Percentiles rank a stretch among this genome's conserved stretches.
phyloP scores from a whole-genome alignment of 2,329 filamentous ascomycete genomes.

The Alternaria viburni region DNA sequence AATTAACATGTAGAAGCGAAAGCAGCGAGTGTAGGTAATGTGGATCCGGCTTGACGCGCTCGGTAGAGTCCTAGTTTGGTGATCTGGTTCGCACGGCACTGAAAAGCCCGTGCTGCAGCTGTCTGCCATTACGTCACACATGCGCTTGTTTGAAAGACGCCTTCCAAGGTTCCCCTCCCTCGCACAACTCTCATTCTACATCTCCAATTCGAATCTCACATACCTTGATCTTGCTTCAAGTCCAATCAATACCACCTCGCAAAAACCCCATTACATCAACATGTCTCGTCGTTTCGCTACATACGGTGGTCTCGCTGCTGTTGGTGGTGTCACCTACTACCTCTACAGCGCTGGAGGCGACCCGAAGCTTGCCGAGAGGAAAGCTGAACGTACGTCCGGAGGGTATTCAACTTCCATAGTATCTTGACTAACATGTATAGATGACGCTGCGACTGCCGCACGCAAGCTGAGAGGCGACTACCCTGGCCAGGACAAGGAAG shows the following conservation, averaged over 20 bases:
- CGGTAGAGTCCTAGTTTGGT: slow-evolving; percentile 17
- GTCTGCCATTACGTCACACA: slow-evolving; percentile 35
- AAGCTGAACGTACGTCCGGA: slow-evolving; percentile 74
- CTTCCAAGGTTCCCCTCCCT: slow-evolving; percentile 29
- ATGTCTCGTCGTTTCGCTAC: slow-evolving; percentile 39
- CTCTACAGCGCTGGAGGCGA: slow-evolving; percentile 85
- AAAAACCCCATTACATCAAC: slow-evolving; percentile 13
- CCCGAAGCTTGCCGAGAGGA: slow-evolving; percentile 81
- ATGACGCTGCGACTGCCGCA: slow-evolving; percentile 75
- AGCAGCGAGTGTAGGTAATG: slow-evolving; percentile 1
- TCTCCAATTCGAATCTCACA: slow-evolving; percentile 7
- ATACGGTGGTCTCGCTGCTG: slow-evolving; percentile 47
- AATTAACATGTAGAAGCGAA: slow-evolving; percentile 7
- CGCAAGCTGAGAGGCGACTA: slow-evolving; percentile 70
- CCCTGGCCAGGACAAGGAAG: slow-evolving; percentile 66
- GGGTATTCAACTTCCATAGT: background rate
- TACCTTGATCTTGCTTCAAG: slow-evolving; percentile 6
- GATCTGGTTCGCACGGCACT: slow-evolving; percentile 25
- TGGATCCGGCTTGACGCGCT: slow-evolving; percentile 2
- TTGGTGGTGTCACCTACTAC: slow-evolving; percentile 80
- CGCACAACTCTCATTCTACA: slow-evolving; percentile 7
- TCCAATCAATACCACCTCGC: slow-evolving; percentile 5
- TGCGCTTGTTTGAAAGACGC: slow-evolving; percentile 28
- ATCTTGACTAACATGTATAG: slow-evolving; percentile 55
- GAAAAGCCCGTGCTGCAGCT: slow-evolving; percentile 25